phyloP scores from a whole-genome alignment of 441 rosid genomes.

The Raphanus hybrid region DNA sequence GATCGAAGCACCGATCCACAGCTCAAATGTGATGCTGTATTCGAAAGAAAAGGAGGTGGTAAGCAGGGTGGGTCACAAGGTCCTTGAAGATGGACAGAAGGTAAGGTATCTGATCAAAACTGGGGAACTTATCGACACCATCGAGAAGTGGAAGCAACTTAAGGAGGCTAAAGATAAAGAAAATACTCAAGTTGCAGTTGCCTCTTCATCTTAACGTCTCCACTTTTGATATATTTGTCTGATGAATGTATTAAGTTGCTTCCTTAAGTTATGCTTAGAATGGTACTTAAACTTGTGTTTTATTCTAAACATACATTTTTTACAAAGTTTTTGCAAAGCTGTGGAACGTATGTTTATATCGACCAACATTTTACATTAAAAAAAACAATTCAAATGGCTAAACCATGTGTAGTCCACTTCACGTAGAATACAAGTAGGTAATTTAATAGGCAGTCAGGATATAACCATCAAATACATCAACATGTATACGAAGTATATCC shows the following conservation, averaged over 20 bases:
- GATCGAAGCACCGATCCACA: conserved; percentile 96
- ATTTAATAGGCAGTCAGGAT: too few relatives aligned
- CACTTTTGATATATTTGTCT: conserved; percentile 1
- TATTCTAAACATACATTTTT: conserved; percentile 1
- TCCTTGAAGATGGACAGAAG: conserved; percentile 69
- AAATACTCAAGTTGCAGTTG: conserved; percentile 59
- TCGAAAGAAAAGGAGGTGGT: conserved; percentile 79
- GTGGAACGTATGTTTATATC: background rate
- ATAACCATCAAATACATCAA: background rate
- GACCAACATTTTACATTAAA: background rate
- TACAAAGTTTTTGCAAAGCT: background rate
- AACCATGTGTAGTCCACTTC: background rate
- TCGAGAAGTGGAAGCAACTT: conserved; percentile 75
- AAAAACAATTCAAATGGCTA: background rate
- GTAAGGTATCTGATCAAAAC: conserved; percentile 90
- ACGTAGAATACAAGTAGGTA: background rate
- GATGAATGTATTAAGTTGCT: conserved; percentile 2
- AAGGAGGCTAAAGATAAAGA: conserved; percentile 66
- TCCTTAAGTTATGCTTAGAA: background rate
- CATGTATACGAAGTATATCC: background rate
- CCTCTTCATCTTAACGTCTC: conserved; percentile 29
- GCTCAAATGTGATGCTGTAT: conserved; percentile 95
- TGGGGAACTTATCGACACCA: conserved; percentile 76
- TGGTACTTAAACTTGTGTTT: background rate
- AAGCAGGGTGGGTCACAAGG: conserved; percentile 86